These are phyloP conservation scores for Diaporthe eres DNA, from an alignment of 2,329 filamentous ascomycete genomes.

Conservation along the genomic window DNA sequence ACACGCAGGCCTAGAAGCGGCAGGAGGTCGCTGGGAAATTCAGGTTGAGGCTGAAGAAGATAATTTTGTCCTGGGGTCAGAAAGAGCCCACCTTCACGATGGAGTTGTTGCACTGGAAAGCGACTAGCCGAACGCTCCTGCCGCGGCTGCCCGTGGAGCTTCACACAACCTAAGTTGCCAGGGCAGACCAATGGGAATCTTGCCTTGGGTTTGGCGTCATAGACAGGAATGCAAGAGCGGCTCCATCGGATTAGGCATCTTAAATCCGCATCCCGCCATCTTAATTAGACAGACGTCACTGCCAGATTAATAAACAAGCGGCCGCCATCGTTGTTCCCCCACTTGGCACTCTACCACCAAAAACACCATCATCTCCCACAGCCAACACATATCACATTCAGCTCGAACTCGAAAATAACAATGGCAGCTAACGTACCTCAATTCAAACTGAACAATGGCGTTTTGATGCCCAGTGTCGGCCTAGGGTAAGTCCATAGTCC, in stretches of 20 bases:
- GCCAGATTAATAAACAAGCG: not conserved
- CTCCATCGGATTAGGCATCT: conserved; percentile 1
- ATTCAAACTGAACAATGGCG: conserved; percentile 39
- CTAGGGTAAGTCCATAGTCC: conserved; percentile 20
- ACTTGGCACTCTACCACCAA: not conserved
- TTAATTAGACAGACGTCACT: not conserved
- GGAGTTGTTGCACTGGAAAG: not conserved
- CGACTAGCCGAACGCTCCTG: not conserved
- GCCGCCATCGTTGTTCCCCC: not conserved
- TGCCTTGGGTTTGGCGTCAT: conserved; percentile 15
- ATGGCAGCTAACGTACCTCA: conserved; percentile 37
- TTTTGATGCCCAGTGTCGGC: conserved; percentile 39
- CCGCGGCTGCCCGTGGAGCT: not conserved
- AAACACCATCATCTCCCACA: not conserved
- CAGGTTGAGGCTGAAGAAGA: not conserved
- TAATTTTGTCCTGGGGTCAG: not conserved
- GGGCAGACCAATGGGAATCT: not conserved
- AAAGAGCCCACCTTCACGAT: not conserved
- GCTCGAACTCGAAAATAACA: not conserved
- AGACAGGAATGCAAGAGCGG: not conserved
- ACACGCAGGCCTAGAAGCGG: not conserved
- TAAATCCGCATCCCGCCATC: conserved; percentile 7
- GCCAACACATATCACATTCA: not conserved
- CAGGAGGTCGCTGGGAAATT: not conserved
- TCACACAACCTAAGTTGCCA: not conserved